These are phyloP conservation scores for Verbascum thapsus DNA, from an alignment of 257 asterid genomes.

Conservation along the genomic window DNA sequence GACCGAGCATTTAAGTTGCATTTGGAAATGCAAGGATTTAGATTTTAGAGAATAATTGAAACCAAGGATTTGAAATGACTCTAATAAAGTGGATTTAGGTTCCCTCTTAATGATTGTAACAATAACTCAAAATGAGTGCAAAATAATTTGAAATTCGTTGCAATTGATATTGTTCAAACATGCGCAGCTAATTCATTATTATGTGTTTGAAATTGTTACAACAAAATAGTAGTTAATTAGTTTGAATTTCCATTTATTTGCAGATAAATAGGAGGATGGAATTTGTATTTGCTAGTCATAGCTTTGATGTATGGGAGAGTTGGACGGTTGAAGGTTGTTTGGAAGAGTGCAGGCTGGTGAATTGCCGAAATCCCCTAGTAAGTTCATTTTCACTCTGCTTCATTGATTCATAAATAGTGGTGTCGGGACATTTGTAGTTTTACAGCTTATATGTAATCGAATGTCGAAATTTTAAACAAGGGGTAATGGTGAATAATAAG, in stretches of 20 bases:
- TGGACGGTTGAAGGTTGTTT: conserved; percentile 93
- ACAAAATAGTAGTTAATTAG: background rate
- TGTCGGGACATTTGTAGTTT: background rate
- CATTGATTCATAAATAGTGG: conserved; percentile 23
- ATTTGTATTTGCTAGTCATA: conserved; percentile 93
- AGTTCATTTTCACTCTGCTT: conserved; percentile 34
- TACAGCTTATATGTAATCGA: background rate
- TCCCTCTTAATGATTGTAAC: no score
- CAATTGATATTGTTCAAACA: no score
- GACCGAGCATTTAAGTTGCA: no score
- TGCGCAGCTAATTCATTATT: no score
- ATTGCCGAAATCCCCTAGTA: conserved; percentile 95
- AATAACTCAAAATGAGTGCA: no score
- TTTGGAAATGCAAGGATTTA: no score
- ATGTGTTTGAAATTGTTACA: no score
- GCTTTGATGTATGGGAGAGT: conserved; percentile 98
- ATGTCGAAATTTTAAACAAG: background rate
- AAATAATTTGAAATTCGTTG: no score
- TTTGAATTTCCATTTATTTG: conserved; percentile 2
- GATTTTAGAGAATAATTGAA: no score
- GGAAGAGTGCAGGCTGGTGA: conserved; percentile 91
- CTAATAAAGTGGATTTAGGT: no score
- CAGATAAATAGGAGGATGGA: conserved; percentile 99
- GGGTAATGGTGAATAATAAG: background rate
- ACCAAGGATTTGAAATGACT: no score